These are phyloP conservation scores for Pseudozyma flocculosa DNA, from an alignment of 1,284 basidiomycete genomes.

Conservation along the genomic window DNA sequence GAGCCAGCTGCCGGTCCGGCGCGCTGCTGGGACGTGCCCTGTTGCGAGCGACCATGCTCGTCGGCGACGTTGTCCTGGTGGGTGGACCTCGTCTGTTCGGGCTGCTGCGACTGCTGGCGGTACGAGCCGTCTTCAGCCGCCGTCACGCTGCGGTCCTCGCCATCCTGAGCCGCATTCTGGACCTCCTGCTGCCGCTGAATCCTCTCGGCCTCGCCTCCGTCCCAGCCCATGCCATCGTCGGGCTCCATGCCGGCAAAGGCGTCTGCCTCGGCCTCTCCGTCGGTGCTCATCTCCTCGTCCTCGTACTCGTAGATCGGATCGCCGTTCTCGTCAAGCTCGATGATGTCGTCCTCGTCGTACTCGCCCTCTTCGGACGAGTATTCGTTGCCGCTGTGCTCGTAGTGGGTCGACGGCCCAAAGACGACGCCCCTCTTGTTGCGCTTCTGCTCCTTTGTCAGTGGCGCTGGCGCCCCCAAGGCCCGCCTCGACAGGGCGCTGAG, in stretches of 20 bases:
- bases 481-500: constrained; percentile 52
- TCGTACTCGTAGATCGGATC: constrained; percentile 9
- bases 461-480: constrained; percentile 34
- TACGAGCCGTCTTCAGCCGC: no score
- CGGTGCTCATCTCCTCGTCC: constrained; percentile 11
- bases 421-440: constrained; percentile 47
- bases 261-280: constrained; percentile 4
- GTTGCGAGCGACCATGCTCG: no score
- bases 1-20: no score
- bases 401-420: constrained; percentile 51
- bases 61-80: no score
- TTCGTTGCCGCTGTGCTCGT: constrained; percentile 56
- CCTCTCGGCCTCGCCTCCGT: constrained; percentile 59
- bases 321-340: constrained; percentile 39
- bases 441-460: constrained; percentile 28
- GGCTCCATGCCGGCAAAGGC: constrained; percentile 58
- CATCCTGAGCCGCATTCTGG: no score
- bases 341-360: constrained; percentile 34
- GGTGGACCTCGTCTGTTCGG: no score
- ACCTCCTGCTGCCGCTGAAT: constrained; percentile 49
- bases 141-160: no score
- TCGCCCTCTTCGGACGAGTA: constrained; percentile 43
- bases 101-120: no score
- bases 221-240: constrained; percentile 63
- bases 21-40: no score